phyloP scores from a whole-genome alignment of 1,284 basidiomycete genomes.

The Heterobasidion annosum region DNA sequence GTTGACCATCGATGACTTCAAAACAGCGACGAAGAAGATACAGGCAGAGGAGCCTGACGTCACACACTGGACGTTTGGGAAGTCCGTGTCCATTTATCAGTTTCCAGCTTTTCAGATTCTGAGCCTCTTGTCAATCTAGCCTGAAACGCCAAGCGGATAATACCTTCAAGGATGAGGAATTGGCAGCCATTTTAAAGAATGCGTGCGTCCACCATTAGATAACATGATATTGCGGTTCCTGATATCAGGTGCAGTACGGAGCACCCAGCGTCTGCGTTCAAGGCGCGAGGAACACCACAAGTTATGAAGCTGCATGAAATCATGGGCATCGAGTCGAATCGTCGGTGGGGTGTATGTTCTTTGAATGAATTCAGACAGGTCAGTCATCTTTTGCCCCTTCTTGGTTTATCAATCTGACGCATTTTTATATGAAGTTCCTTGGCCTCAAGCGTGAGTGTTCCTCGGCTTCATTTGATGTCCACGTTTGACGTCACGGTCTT shows the following conservation, averaged over 20 bases:
- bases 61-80: constrained; percentile 60
- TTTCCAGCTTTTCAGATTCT: background rate
- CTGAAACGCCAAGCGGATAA: constrained; percentile 56
- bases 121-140: constrained; percentile 21
- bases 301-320: constrained; percentile 73
- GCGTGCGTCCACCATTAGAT: constrained; percentile 35
- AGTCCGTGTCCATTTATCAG: constrained; percentile 26
- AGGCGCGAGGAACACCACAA: constrained; percentile 69
- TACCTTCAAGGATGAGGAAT: constrained; percentile 60
- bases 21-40: constrained; percentile 30
- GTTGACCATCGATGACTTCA: constrained; percentile 51
- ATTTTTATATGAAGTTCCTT: constrained; percentile 38
- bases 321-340: constrained; percentile 73
- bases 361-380: constrained; percentile 81
- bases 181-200: constrained; percentile 61
- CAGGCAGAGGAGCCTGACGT: constrained; percentile 34
- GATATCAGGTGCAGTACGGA: constrained; percentile 40
- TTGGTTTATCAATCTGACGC: background rate
- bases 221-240: background rate
- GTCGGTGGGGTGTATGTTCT: constrained; percentile 77
- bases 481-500: background rate
- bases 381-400: constrained; percentile 6
- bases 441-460: constrained; percentile 58
- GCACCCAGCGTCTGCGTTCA: constrained; percentile 69
- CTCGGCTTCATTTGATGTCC: background rate